Conservation (phyloP, 192 early-diverging fungal species). For the Coemansia sp. region DNA sequence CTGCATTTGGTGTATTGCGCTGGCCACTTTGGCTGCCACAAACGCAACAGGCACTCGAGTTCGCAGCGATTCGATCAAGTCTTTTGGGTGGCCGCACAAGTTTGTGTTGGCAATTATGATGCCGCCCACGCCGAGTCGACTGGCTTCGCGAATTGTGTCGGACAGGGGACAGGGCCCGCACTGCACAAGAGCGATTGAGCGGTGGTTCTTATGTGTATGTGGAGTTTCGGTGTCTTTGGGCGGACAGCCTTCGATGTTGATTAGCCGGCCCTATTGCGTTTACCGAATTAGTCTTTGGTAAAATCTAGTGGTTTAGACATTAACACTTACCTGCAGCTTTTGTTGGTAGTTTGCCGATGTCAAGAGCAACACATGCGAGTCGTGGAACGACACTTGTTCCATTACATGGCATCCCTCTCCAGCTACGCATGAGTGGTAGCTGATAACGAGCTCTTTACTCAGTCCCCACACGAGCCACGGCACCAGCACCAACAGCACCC, state of each 20-base stretch:
- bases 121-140: constrained; percentile 24
- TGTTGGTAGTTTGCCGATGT: constrained; percentile 25
- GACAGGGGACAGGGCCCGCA: constrained; percentile 42
- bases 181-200: constrained; percentile 33
- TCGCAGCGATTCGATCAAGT: constrained; percentile 33
- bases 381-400: constrained; percentile 35
- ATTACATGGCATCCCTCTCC: constrained; percentile 49
- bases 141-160: constrained; percentile 28
- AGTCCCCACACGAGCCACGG: constrained; percentile 10
- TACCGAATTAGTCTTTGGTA: background rate
- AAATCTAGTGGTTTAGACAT: background rate
- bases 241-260: constrained; percentile 28
- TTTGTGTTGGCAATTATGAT: constrained; percentile 44
- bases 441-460: constrained; percentile 37
- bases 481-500: constrained; percentile 5
- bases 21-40: constrained; percentile 27
- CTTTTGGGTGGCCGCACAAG: constrained; percentile 31
- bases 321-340: constrained; percentile 31
- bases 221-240: background rate
- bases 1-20: constrained; percentile 29
- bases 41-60: constrained; percentile 36
- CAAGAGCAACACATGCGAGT: constrained; percentile 39
- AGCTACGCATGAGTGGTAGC: constrained; percentile 36
- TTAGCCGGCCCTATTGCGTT: constrained; percentile 29
- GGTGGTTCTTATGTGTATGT: constrained; percentile 2